Conservation (phyloP, 371 early-diverging fungal species). For the Zychaea mexicana region DNA sequence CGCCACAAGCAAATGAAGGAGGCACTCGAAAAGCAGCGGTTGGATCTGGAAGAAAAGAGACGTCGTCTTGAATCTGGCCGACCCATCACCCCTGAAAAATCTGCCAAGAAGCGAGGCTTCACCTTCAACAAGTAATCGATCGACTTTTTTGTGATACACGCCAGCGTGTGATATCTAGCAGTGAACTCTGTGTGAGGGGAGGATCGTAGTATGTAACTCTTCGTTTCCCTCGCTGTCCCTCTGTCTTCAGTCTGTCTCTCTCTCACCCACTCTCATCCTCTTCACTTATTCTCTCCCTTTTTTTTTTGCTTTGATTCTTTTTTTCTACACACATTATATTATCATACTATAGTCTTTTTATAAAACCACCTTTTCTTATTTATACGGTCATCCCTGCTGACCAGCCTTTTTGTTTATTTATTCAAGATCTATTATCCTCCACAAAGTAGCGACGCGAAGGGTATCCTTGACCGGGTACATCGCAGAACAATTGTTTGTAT, state of each 20-base stretch:
- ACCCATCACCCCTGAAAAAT: slow-evolving; percentile 85
- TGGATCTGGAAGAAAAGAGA: slow-evolving; percentile 94
- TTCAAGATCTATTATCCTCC: slow-evolving; percentile 7
- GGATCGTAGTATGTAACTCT: too few species aligned
- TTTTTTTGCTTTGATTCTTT: not conserved
- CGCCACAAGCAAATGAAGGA: slow-evolving; percentile 98
- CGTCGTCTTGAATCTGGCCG: slow-evolving; percentile 83
- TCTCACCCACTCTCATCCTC: not conserved
- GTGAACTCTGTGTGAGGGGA: too few species aligned
- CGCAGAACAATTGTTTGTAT: slow-evolving; percentile 52
- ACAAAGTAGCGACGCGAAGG: slow-evolving; percentile 19
- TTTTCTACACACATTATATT: not conserved
- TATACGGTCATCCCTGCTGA: not conserved
- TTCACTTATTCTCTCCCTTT: not conserved
- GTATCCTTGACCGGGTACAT: slow-evolving; percentile 44
- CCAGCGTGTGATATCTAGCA: too few species aligned
- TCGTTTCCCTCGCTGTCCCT: too few species aligned
- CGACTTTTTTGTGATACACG: not conserved
- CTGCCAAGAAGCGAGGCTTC: slow-evolving; percentile 81
- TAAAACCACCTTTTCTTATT: not conserved
- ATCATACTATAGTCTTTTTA: not conserved
- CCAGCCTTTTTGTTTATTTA: not conserved
- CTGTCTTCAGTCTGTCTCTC: not conserved
- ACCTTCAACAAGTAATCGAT: slow-evolving; percentile 62
- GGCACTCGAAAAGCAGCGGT: slow-evolving; percentile 90